Conservation (phyloP, 2,329 filamentous ascomycete genomes). For the Pseudogymnoascus sp. region DNA sequence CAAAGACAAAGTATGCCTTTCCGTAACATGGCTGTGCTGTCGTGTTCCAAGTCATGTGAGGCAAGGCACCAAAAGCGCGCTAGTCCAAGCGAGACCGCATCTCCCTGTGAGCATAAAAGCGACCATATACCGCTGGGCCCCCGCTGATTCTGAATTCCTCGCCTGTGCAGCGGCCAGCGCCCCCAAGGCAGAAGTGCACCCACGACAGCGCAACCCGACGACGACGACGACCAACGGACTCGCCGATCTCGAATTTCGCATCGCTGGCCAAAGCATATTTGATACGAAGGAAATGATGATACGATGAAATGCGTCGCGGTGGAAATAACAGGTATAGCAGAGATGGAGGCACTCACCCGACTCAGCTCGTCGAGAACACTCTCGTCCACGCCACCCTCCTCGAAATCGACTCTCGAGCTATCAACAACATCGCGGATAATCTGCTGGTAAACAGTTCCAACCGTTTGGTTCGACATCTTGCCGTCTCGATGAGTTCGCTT, state of each 20-base stretch:
- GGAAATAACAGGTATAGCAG: not conserved
- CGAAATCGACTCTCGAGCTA: conserved; percentile 87
- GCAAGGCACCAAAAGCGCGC: not conserved
- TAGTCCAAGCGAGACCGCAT: conserved; percentile 7
- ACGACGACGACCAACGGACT: not conserved
- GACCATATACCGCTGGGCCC: conserved; percentile 47
- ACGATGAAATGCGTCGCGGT: not conserved
- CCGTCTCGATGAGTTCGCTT: not conserved
- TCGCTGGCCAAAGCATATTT: not conserved
- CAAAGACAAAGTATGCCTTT: not conserved
- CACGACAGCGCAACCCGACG: conserved; percentile 14
- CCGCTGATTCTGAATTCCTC: conserved; percentile 28
- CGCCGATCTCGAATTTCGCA: not conserved
- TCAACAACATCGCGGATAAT: conserved; percentile 83
- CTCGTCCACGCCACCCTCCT: conserved; percentile 89
- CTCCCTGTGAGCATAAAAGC: conserved; percentile 38
- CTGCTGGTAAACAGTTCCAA: conserved; percentile 68
- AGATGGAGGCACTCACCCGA: conserved; percentile 54
- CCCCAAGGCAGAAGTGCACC: conserved; percentile 26
- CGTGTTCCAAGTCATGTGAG: conserved; percentile 7
- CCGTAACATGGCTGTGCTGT: not conserved
- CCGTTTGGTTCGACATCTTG: conserved; percentile 27
- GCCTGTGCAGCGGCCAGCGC: conserved; percentile 32
- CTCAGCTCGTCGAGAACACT: conserved; percentile 78
- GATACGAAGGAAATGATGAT: not conserved